phyloP scores from a whole-genome alignment of 805 yeast species.

The Jamesozyma spencerorum region DNA sequence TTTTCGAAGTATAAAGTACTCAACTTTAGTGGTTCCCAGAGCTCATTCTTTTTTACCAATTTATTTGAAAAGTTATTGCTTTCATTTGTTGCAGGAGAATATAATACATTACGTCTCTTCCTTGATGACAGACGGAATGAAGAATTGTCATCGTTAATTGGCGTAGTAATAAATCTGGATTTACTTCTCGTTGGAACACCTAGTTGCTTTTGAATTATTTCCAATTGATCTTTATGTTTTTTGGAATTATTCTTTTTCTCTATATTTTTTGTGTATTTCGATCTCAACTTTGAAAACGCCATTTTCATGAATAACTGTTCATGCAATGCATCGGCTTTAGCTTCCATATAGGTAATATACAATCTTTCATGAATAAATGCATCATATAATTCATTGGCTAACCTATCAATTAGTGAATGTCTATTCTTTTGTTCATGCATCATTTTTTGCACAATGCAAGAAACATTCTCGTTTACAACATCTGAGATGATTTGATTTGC shows the following conservation, averaged over 20 bases:
- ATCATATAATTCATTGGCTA: constrained; percentile 44
- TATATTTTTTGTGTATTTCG: constrained; percentile 27
- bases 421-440: constrained; percentile 4
- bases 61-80: constrained; percentile 25
- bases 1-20: constrained; percentile 27
- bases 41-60: constrained; percentile 31
- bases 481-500: not conserved
- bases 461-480: constrained; percentile 5
- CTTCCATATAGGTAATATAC: constrained; percentile 35
- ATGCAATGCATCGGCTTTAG: constrained; percentile 38
- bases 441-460: constrained; percentile 6
- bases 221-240: constrained; percentile 34
- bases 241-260: constrained; percentile 30
- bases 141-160: constrained; percentile 10
- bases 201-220: constrained; percentile 28
- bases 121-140: constrained; percentile 16
- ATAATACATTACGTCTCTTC: constrained; percentile 13
- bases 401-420: constrained; percentile 24
- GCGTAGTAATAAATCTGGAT: constrained; percentile 14
- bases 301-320: constrained; percentile 26
- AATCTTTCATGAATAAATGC: constrained; percentile 56
- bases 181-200: constrained; percentile 29
- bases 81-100: constrained; percentile 23
- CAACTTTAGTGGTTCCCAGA: constrained; percentile 44
- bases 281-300: constrained; percentile 29